phyloP scores from a whole-genome alignment of 768 basidiomycete species.

The Mrakia frigida region DNA sequence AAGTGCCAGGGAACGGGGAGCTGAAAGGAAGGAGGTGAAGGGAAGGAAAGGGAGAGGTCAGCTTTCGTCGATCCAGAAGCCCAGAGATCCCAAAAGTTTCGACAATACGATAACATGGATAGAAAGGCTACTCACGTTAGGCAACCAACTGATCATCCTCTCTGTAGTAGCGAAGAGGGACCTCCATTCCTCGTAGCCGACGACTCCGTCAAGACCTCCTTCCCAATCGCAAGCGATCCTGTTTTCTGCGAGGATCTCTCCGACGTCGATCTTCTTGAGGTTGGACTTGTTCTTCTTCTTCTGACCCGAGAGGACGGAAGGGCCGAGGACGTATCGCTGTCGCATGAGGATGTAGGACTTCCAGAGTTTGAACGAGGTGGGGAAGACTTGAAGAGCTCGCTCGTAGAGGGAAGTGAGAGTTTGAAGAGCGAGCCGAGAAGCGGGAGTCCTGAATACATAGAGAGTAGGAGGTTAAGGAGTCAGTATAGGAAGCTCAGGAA shows the following conservation, averaged over 20 bases:
- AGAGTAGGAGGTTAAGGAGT: conserved; percentile 48
- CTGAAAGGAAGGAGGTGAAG: conserved; percentile 46
- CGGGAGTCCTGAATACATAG: conserved; percentile 70
- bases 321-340: conserved; percentile 77
- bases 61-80: no score
- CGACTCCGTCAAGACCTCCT: conserved; percentile 71
- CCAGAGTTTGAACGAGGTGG: conserved; percentile 91
- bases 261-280: conserved; percentile 46
- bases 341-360: conserved; percentile 81
- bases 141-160: conserved; percentile 88
- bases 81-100: no score
- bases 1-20: conserved; percentile 90
- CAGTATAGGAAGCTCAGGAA: conserved; percentile 21
- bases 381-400: conserved; percentile 77
- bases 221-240: conserved; percentile 64
- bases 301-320: conserved; percentile 50
- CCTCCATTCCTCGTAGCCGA: conserved; percentile 98
- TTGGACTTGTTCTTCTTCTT: conserved; percentile 56
- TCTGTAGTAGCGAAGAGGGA: conserved; percentile 81
- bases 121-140: conserved; percentile 57
- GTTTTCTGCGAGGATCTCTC: conserved; percentile 47
- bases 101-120: neutral
- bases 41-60: conserved; percentile 3
- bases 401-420: conserved; percentile 90
- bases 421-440: conserved; percentile 70